These are phyloP conservation scores for Trebouxiophyceae sp. DNA, from an alignment of 163 green algal genomes.

Conservation along the genomic window DNA sequence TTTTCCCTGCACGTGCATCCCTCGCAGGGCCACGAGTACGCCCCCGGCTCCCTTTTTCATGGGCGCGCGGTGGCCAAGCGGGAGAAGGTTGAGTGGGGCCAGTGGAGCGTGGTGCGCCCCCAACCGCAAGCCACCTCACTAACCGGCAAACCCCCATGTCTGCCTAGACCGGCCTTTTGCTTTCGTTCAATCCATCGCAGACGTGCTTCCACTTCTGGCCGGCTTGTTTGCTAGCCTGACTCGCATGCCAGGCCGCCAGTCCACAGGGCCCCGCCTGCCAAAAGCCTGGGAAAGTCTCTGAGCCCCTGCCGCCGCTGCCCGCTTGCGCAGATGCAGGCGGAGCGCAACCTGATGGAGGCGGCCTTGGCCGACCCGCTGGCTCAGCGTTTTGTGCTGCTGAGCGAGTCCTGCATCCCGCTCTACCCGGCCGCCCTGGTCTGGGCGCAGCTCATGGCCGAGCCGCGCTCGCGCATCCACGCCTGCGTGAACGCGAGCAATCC, in stretches of 20 bases:
- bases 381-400: slow-evolving; percentile 32
- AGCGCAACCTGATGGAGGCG: slow-evolving; percentile 16
- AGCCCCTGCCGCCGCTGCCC: neutral
- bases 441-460: slow-evolving; percentile 28
- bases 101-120: slow-evolving; percentile 28
- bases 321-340: slow-evolving; percentile 9
- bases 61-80: slow-evolving; percentile 16
- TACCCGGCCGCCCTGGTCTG: slow-evolving; percentile 26
- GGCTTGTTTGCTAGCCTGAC: neutral
- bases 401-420: slow-evolving; percentile 32
- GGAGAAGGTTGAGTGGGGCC: slow-evolving; percentile 29
- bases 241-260: neutral
- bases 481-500: slow-evolving; percentile 13
- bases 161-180: no score
- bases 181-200: no score
- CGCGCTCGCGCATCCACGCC: slow-evolving; percentile 25
- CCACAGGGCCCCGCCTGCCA: neutral
- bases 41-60: slow-evolving; percentile 17
- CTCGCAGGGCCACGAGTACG: slow-evolving; percentile 12
- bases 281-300: neutral
- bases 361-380: slow-evolving; percentile 22
- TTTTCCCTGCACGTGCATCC: slow-evolving; percentile 37
- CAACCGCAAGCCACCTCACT: neutral
- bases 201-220: neutral
- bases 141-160: no score